These are phyloP conservation scores for Pinus taeda DNA, from an alignment of 75 land plant genomes.

Conservation along the genomic window DNA sequence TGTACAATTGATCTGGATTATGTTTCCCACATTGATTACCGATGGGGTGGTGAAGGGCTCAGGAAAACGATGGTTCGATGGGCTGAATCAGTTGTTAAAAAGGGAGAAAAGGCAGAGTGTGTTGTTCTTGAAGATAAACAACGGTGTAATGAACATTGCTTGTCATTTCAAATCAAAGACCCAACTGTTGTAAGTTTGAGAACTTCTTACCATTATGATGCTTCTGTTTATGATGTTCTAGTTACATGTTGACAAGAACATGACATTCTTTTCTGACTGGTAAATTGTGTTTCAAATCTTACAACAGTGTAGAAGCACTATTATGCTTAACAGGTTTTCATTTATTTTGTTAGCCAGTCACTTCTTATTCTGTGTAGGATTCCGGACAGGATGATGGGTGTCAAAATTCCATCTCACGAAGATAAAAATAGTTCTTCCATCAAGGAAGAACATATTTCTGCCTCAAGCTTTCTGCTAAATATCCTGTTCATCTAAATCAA, in stretches of 20 bases:
- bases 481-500: too few relatives aligned
- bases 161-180: constrained; percentile 57
- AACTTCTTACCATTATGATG: too few relatives aligned
- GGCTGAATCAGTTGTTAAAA: constrained; percentile 30
- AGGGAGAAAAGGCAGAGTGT: constrained; percentile 28
- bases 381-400: too few relatives aligned
- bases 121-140: constrained; percentile 53
- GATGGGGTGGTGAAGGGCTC: constrained; percentile 88
- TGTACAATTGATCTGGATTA: constrained; percentile 66
- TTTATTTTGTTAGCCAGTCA: neutral
- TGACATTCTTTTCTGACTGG: neutral
- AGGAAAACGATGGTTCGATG: constrained; percentile 76
- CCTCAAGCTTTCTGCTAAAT: neutral
- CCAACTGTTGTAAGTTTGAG: constrained; percentile 28
- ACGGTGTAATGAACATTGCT: constrained; percentile 54
- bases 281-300: too few relatives aligned
- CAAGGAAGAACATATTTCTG: neutral
- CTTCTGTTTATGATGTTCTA: neutral
- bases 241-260: neutral
- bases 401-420: too few relatives aligned
- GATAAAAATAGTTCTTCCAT: neutral
- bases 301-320: neutral
- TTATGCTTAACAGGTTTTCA: neutral
- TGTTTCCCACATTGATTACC: constrained; percentile 77
- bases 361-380: neutral